Evolutionary conservation across 495 filamentous ascomycete species (phyloP).

Genomic region (Penicillium pancosmium): DNA sequence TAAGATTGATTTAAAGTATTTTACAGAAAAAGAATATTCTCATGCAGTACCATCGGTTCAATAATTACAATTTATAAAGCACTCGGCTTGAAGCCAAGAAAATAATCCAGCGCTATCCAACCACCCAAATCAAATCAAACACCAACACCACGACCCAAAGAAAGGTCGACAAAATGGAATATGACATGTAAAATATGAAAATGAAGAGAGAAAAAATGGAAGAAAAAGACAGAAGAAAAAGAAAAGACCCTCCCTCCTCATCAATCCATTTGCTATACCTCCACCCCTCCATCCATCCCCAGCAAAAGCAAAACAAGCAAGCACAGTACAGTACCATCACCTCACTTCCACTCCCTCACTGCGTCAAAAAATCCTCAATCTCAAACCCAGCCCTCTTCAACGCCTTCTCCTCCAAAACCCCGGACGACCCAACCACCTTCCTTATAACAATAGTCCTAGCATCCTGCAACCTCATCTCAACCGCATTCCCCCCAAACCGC

Average conservation of each 20-base stretch:
- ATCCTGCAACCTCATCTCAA: conserved; percentile 57
- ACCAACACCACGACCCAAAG: not conserved
- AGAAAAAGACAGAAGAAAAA: not conserved
- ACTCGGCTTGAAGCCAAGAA: not conserved
- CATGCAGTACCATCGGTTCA: not conserved
- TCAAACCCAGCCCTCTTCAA: conserved; percentile 78
- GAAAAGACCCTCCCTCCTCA: not conserved
- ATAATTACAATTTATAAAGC: not conserved
- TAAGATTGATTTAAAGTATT: too few relatives aligned
- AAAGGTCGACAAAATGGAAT: not conserved
- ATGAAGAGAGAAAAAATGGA: not conserved
- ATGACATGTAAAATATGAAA: not conserved
- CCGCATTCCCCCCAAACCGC: conserved; percentile 40
- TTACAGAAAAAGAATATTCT: not conserved
- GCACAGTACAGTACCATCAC: not conserved
- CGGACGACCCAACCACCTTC: conserved; percentile 37
- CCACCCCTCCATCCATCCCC: too few relatives aligned
- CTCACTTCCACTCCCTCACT: not conserved
- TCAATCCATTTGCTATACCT: too few relatives aligned
- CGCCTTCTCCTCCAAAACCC: conserved; percentile 63
- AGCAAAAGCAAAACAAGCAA: too few relatives aligned
- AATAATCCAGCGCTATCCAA: not conserved
- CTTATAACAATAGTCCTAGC: conserved; percentile 61
- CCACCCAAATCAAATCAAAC: not conserved
- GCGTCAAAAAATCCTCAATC: conserved; percentile 74